Percentiles rank a stretch among this genome's conserved stretches.
Evolutionary conservation across 768 basidiomycete species (phyloP).

Genomic region (Naematelia encephala): DNA sequence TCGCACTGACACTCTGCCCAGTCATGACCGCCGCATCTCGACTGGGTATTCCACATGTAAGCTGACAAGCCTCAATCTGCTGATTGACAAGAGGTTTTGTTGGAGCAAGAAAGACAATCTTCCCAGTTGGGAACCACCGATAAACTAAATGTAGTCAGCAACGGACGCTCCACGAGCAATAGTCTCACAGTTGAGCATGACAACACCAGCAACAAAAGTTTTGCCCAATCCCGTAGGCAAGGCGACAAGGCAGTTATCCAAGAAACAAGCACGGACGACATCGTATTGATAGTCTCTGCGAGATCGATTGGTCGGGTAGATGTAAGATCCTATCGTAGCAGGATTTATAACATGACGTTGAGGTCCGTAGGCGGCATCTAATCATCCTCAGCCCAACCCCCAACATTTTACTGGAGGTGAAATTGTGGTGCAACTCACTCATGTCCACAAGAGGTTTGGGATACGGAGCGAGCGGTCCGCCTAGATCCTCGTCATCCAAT

Average conservation of each 20-base stretch:
- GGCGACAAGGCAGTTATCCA: slow-evolving; percentile 89
- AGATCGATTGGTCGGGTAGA: slow-evolving; percentile 82
- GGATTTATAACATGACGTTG: slow-evolving; percentile 39
- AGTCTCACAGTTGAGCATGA: slow-evolving; percentile 85
- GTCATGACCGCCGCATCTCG: slow-evolving; percentile 81
- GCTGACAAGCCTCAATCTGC: slow-evolving; percentile 88
- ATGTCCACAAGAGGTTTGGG: slow-evolving; percentile 69
- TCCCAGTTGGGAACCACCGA: slow-evolving; percentile 51
- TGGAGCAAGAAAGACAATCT: slow-evolving; percentile 87
- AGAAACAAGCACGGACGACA: slow-evolving; percentile 77
- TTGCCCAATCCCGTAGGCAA: slow-evolving; percentile 95
- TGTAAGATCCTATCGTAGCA: slow-evolving; percentile 64
- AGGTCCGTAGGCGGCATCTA: slow-evolving; percentile 32
- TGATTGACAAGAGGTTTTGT: slow-evolving; percentile 95
- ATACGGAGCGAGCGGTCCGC: slow-evolving; percentile 66
- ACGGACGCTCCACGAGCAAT: neutral
- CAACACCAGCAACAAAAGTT: slow-evolving; percentile 93
- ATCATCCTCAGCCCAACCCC: neutral
- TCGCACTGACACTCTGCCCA: slow-evolving; percentile 56
- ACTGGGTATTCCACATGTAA: slow-evolving; percentile 87
- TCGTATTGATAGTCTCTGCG: slow-evolving; percentile 94
- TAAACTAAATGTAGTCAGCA: slow-evolving; percentile 29
- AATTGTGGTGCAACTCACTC: slow-evolving; percentile 54
- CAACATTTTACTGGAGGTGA: neutral
- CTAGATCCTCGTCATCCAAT: slow-evolving; percentile 55